phyloP scores from a whole-genome alignment of 129 eudicot species.

The Helianthus tuberosus region DNA sequence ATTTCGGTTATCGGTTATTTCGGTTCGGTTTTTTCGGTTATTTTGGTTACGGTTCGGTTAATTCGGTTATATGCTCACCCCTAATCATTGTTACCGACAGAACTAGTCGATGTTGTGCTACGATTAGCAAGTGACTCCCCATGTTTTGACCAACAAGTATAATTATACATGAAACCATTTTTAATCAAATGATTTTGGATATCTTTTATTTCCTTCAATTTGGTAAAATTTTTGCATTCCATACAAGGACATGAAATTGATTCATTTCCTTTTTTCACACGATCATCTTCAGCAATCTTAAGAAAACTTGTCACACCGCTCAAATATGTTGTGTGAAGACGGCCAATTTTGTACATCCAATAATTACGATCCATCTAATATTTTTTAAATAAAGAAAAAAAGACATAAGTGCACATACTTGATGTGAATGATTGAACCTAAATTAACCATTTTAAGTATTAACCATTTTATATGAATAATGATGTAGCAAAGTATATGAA shows the following conservation, averaged over 20 bases:
- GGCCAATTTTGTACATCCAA: conserved; percentile 1
- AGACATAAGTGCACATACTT: too few species aligned
- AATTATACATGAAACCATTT: not conserved
- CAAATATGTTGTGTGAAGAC: not conserved
- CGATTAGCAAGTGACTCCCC: not conserved
- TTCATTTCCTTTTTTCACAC: not conserved
- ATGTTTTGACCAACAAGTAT: conserved; percentile 10
- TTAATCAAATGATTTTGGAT: not conserved
- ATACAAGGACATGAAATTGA: not conserved
- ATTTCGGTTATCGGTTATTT: too few species aligned
- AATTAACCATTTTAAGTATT: too few species aligned
- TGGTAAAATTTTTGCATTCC: not conserved
- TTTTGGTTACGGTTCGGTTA: too few species aligned
- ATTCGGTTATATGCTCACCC: too few species aligned
- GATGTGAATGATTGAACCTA: too few species aligned
- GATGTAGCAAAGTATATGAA: too few species aligned
- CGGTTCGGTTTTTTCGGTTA: too few species aligned
- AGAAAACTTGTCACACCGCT: not conserved
- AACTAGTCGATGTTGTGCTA: not conserved
- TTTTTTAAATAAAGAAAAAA: not conserved
- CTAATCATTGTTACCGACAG: not conserved
- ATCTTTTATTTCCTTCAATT: not conserved
- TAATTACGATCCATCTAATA: not conserved
- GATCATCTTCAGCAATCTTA: not conserved
- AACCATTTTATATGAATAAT: too few species aligned